Evolutionary conservation across 2,329 filamentous ascomycete genomes (phyloP), one percentile per base, ranked within the genome.

Genomic region (Fusarium foetens): DNA sequence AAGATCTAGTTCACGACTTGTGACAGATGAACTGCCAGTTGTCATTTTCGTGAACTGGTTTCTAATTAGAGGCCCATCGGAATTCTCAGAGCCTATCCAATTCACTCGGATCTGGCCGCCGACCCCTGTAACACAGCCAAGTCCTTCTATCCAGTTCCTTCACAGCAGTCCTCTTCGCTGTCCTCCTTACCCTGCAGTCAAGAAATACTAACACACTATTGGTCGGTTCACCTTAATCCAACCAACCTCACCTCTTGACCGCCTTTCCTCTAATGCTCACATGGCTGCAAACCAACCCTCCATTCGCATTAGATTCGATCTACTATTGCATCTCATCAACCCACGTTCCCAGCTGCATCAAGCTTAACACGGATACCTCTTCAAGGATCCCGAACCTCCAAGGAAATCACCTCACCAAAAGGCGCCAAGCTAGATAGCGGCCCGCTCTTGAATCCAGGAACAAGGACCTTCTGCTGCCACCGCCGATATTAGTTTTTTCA

Each of bases 401-500:
- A 68, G 57, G 57, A 64, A 68, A 52, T 41, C 35, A 42, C 27
- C 42, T 53, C 49, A 49, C 49, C 54, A 46, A 67, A 55, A 43
- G 45, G 41, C 54, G 66, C 68, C 51, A 68, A 68, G 65, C 51
- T 69, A 68, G 66, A 63, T 67, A 74, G 64, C 75, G 74, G 75
- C 70, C 70, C 70, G 68, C 60, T 71, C 49, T 67, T 33, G 58
- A 66, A 76, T 75, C 65, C 71, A 77, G 72, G 75, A 76, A 76
- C 75, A 73, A 59, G 69, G 74, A 62, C 72, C 59, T 62, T 60
- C 53, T 49, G 33, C 63, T 73, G 69, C 63, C 63, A 68, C 68
- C 63, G 45, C 52, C 63, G 38, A 57, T 43, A 68, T 45, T 63
- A 38, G 54, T 38, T 66, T 72, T 63, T 42, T 54, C 27, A 49